phyloP scores from a whole-genome alignment of 1,284 basidiomycete species.

The Volvariella surrecta region DNA sequence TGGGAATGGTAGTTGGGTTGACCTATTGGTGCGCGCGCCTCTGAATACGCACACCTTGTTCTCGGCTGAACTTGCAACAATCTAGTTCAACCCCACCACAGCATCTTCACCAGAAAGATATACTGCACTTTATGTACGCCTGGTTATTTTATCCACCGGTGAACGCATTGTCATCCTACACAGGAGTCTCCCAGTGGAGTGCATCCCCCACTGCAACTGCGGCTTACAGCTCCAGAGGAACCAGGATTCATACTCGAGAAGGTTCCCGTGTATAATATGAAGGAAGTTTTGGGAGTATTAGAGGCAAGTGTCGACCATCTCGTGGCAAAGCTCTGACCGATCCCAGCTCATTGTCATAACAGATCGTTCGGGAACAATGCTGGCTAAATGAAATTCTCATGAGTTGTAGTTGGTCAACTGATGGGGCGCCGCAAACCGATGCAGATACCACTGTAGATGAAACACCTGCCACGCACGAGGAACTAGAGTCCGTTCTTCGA shows the following conservation, averaged over 20 bases:
- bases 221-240: conserved; percentile 56
- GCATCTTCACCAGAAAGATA: conserved; percentile 41
- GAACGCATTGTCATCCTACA: background rate
- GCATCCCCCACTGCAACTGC: conserved; percentile 63
- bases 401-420: conserved; percentile 50
- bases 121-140: conserved; percentile 34
- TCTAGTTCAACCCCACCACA: conserved; percentile 37
- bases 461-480: conserved; percentile 36
- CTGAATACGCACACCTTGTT: background rate
- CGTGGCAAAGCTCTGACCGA: no score
- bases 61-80: conserved; percentile 1
- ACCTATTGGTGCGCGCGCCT: conserved; percentile 44
- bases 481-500: conserved; percentile 45
- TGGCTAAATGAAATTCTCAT: conserved; percentile 65
- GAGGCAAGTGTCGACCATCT: conserved; percentile 35
- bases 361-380: conserved; percentile 72
- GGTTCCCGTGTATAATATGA: conserved; percentile 59
- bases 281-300: conserved; percentile 62
- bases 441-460: conserved; percentile 22
- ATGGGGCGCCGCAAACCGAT: conserved; percentile 25
- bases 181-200: conserved; percentile 53
- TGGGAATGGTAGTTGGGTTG: conserved; percentile 57
- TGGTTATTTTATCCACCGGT: background rate
- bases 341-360: conserved; percentile 1
- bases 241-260: conserved; percentile 63